Percentiles rank a stretch among this genome's conserved stretches.
Conservation (phyloP, 2,329 filamentous ascomycete genomes). For the Emmonsia crescens region DNA sequence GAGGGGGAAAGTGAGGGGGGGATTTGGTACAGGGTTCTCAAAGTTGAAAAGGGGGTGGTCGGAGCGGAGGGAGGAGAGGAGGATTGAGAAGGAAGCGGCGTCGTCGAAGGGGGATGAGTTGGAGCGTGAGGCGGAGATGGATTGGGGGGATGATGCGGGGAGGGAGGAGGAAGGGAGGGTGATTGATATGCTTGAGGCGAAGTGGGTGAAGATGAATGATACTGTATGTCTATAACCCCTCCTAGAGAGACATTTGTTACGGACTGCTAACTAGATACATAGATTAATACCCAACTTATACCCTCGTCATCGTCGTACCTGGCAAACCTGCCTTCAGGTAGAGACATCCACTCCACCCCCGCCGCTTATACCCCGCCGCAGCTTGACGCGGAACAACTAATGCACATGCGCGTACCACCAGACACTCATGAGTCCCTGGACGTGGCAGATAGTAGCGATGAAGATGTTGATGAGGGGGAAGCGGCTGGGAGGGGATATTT, state of each 20-base stretch:
- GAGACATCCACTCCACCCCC: conserved; percentile 64
- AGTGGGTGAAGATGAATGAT: conserved; percentile 90
- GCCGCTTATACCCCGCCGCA: conserved; percentile 56
- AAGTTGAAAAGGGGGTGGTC: conserved; percentile 62
- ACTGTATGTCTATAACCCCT: conserved; percentile 49
- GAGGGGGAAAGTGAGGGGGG: conserved; percentile 19
- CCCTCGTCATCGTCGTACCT: conserved; percentile 62
- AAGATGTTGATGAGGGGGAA: conserved; percentile 1
- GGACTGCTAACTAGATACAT: neutral
- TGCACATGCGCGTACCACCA: conserved; percentile 9
- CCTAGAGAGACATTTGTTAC: neutral
- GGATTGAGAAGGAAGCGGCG: conserved; percentile 54
- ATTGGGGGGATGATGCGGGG: conserved; percentile 55
- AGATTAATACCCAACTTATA: conserved; percentile 72
- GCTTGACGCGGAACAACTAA: conserved; percentile 55
- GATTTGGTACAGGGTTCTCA: conserved; percentile 22
- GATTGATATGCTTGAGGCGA: conserved; percentile 72
- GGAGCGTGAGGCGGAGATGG: neutral
- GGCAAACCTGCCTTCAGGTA: conserved; percentile 71
- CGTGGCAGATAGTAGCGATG: conserved; percentile 7
- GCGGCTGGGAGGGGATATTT: conserved; percentile 4
- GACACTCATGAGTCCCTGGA: conserved; percentile 5
- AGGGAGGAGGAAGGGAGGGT: conserved; percentile 74
- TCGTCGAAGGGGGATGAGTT: conserved; percentile 20
- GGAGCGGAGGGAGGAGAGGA: conserved; percentile 68